Base-by-base conservation (phyloP, 2,329 filamentous ascomycete genomes). In the Diaporthe nobilis region DNA sequence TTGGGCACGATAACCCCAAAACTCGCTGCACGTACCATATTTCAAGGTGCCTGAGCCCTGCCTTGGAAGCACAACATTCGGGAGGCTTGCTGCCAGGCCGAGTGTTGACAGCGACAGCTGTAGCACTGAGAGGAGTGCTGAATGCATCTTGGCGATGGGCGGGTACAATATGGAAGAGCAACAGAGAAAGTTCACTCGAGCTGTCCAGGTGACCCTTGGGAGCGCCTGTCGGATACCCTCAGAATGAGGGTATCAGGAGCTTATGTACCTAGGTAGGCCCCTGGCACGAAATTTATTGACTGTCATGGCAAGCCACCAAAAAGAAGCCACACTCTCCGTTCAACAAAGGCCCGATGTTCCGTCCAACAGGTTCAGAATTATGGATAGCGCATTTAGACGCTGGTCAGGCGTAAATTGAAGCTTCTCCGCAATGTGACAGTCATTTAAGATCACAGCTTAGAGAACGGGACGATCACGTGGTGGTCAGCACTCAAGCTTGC, bases 11-110 rank as follows among this genome's bases (percentile, higher is more conserved):
- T 13, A 2, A 37, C 17, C 5, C 22, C 42, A 17, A 15, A 25
- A 20, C 4, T 28, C 12, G 12, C 20, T 17, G 0, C 28, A 51
- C 63, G 9, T 28, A 67, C 63, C 44, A 34, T 67, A 51, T 5
- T 37, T 34, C 44, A 67, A 17, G 2, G 17, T 49, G 2, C 61
- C 61, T 13, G 61, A 67, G 28, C 67, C 73, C 28, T 76, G 71
- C 57, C 75, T 49, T 28, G 72, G 57, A 31, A 47, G 34, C 20
- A 76, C 28, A 4, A 39, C 72, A 13, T 31, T 49, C 1, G 63
- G 75, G n/a, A 73, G 42, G 13, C 31, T 73, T 37, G 75, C 75
- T 28, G 75, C 75, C 25, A 65, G 44, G 20, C 63, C 57, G 25
- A 70, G 57, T 34, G 42, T 20, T 10, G 74, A 39, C 22, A 74